Evolutionary conservation across 202 grass and related monocot genomes (phyloP).

Genomic region (Panicum virgatum): DNA sequence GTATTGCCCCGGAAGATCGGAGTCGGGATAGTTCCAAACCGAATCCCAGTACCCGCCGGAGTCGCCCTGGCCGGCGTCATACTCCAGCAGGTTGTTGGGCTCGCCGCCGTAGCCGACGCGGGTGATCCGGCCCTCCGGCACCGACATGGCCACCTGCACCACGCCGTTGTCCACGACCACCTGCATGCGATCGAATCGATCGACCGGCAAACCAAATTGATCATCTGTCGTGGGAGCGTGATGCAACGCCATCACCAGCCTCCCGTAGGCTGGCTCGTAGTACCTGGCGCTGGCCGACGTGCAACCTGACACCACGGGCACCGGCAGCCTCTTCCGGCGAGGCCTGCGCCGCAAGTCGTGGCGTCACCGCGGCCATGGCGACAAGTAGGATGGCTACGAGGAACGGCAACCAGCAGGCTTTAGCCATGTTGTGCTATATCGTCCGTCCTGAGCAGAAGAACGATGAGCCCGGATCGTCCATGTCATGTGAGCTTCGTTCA

Average conservation of each 20-base stretch:
- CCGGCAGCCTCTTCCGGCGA: neutral
- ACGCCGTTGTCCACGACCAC: conserved; percentile 57
- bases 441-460: neutral
- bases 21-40: conserved; percentile 45
- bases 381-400: neutral
- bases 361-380: neutral
- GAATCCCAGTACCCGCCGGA: conserved; percentile 51
- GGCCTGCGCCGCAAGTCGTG: neutral
- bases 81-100: conserved; percentile 46
- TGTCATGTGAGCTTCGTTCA: neutral
- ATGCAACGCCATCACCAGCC: too few relatives aligned
- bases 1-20: neutral
- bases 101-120: conserved; percentile 42
- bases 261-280: neutral
- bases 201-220: neutral
- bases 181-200: neutral
- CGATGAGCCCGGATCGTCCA: neutral
- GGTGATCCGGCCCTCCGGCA: conserved; percentile 48
- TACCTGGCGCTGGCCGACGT: neutral
- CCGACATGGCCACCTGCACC: conserved; percentile 46
- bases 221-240: neutral
- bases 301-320: neutral
- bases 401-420: neutral
- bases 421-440: neutral
- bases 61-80: neutral